Conservation (phyloP, 2,329 filamentous ascomycete species). For the Trichoderma asperellum region DNA sequence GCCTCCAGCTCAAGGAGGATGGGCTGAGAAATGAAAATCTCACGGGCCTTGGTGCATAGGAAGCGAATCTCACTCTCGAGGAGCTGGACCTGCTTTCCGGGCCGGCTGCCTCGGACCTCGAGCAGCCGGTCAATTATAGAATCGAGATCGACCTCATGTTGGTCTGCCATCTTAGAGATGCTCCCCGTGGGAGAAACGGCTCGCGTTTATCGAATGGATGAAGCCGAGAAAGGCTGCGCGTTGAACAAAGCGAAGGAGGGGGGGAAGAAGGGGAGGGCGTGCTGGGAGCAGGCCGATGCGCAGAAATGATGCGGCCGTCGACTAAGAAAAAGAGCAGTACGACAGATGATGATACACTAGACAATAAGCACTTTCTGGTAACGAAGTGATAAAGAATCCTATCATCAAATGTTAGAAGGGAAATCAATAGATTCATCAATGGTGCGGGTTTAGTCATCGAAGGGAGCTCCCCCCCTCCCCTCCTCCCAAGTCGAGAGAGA, state of each 20-base stretch:
- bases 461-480: background rate
- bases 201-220: conserved; percentile 37
- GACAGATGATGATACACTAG: conserved; percentile 41
- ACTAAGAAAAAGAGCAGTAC: conserved; percentile 25
- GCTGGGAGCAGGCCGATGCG: conserved; percentile 38
- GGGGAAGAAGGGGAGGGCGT: conserved; percentile 28
- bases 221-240: conserved; percentile 38
- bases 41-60: conserved; percentile 96
- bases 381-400: conserved; percentile 17
- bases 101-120: conserved; percentile 95
- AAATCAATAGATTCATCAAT: conserved; percentile 8
- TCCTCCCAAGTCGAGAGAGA: background rate
- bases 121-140: conserved; percentile 98
- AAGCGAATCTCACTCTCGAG: conserved; percentile 95
- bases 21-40: conserved; percentile 99
- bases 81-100: conserved; percentile 97
- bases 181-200: conserved; percentile 46
- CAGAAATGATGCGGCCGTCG: conserved; percentile 38
- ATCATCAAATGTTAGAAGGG: conserved; percentile 15
- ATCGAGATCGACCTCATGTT: conserved; percentile 94
- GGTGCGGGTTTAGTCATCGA: conserved; percentile 10
- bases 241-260: conserved; percentile 29
- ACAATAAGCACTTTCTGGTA: conserved; percentile 31
- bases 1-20: conserved; percentile 97
- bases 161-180: conserved; percentile 60